A percentile compares a stretch with the other conserved stretches of the same genome.
These are phyloP conservation scores for Beauveria asiatica DNA, from an alignment of 2,329 filamentous ascomycete genomes.

Conservation along the genomic window DNA sequence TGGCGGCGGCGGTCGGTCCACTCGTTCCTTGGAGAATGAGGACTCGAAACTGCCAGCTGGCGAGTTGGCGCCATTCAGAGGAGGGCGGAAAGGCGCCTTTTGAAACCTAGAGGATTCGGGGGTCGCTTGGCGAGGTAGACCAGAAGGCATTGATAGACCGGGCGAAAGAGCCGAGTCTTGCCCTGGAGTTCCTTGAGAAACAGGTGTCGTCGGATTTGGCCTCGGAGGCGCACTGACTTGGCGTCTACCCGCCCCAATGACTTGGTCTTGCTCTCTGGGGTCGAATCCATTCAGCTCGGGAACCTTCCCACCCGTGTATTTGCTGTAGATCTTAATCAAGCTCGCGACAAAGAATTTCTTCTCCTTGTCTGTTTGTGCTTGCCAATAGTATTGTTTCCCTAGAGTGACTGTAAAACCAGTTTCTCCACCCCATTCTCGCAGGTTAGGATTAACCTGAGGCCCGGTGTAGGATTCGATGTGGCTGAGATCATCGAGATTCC, in stretches of 20 bases:
- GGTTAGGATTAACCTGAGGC: constrained; percentile 44
- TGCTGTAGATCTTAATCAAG: constrained; percentile 90
- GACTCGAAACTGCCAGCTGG: constrained; percentile 46
- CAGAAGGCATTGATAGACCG: neutral
- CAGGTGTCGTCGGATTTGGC: constrained; percentile 11
- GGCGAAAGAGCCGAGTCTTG: constrained; percentile 2
- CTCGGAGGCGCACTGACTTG: constrained; percentile 24
- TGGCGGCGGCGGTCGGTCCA: constrained; percentile 27
- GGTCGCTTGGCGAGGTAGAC: constrained; percentile 6
- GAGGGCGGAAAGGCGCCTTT: constrained; percentile 22
- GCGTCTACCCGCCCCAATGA: constrained; percentile 52
- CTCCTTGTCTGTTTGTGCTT: constrained; percentile 86
- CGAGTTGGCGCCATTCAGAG: constrained; percentile 35
- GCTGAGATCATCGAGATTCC: constrained; percentile 86
- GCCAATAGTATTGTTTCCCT: constrained; percentile 95
- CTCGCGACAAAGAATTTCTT: constrained; percentile 98
- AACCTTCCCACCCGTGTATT: constrained; percentile 81
- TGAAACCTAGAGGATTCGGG: constrained; percentile 14
- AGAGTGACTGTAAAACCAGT: constrained; percentile 82
- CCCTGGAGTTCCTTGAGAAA: neutral
- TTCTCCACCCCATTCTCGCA: constrained; percentile 71
- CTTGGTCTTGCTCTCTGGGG: constrained; percentile 63
- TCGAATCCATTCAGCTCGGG: constrained; percentile 81
- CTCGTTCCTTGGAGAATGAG: constrained; percentile 28
- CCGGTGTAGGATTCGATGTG: constrained; percentile 75